These are phyloP conservation scores for Sparassis latifolia DNA, from an alignment of 1,284 basidiomycete species.

Conservation along the genomic window DNA sequence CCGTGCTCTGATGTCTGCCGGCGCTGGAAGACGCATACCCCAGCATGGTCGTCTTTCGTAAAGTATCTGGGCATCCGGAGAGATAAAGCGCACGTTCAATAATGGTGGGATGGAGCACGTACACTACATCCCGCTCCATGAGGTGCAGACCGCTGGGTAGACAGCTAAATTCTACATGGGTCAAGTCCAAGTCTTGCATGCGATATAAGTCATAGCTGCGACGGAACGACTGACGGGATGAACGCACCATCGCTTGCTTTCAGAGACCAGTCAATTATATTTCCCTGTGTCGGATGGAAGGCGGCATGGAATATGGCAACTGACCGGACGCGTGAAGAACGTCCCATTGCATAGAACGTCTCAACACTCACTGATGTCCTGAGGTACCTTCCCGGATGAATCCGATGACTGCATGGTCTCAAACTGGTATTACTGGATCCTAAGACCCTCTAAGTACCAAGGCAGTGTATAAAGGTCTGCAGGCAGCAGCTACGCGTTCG, in stretches of 20 bases:
- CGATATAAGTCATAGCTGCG: neutral
- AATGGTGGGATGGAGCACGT: constrained; percentile 18
- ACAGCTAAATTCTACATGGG: constrained; percentile 69
- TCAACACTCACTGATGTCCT: constrained; percentile 39
- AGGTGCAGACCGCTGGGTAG: constrained; percentile 77
- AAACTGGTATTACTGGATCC: too few species aligned
- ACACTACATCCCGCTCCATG: constrained; percentile 74
- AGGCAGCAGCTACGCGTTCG: too few species aligned
- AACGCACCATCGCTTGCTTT: constrained; percentile 57
- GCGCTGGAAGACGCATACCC: constrained; percentile 65
- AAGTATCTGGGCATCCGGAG: constrained; percentile 48
- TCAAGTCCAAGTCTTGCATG: constrained; percentile 53
- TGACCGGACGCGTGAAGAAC: constrained; percentile 20
- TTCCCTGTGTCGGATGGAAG: constrained; percentile 76
- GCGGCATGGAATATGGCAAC: constrained; percentile 79
- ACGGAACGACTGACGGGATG: neutral
- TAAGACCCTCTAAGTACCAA: too few species aligned
- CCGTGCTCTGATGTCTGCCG: constrained; percentile 60
- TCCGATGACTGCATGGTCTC: constrained; percentile 9
- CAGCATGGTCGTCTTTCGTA: constrained; percentile 58
- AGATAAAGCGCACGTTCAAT: constrained; percentile 5
- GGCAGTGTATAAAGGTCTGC: too few species aligned
- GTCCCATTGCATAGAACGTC: neutral
- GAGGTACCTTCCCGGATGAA: constrained; percentile 29
- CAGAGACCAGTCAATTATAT: constrained; percentile 67